These are phyloP conservation scores for Trapa incisa DNA, from an alignment of 345 rosid genomes.

Conservation along the genomic window DNA sequence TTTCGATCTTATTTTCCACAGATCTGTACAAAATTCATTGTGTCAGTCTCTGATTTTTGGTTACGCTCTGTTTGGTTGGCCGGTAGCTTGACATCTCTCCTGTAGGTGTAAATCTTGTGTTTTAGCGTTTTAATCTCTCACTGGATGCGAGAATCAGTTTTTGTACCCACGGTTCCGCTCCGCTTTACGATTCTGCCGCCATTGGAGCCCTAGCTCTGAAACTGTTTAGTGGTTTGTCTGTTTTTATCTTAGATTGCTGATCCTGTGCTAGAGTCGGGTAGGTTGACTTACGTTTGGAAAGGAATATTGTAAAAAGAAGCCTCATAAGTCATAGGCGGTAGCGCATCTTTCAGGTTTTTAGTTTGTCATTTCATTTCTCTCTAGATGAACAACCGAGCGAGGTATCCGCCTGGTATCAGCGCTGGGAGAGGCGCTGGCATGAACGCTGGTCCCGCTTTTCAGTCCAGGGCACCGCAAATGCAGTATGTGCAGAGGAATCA, in stretches of 20 bases:
- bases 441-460: constrained; percentile 35
- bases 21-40: constrained; percentile 9
- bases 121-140: not conserved
- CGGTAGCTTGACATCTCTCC: not conserved
- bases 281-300: not conserved
- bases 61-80: not conserved
- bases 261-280: not conserved
- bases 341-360: constrained; percentile 20
- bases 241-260: not conserved
- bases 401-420: constrained; percentile 71
- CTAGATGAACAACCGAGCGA: constrained; percentile 47
- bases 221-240: not conserved
- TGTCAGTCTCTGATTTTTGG: not conserved
- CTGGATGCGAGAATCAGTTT: constrained; percentile 9
- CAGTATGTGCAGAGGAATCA: constrained; percentile 11
- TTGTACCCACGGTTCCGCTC: constrained; percentile 11
- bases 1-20: constrained; percentile 3
- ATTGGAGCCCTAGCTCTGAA: constrained; percentile 1
- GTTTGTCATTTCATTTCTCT: constrained; percentile 11
- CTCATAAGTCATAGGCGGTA: constrained; percentile 2
- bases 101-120: constrained; percentile 3
- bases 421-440: constrained; percentile 33
- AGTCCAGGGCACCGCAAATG: constrained; percentile 32
- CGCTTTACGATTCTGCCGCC: constrained; percentile 2
- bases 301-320: not conserved